Base-by-base conservation (phyloP, 768 basidiomycete species). In the Tulasnella sp. region DNA sequence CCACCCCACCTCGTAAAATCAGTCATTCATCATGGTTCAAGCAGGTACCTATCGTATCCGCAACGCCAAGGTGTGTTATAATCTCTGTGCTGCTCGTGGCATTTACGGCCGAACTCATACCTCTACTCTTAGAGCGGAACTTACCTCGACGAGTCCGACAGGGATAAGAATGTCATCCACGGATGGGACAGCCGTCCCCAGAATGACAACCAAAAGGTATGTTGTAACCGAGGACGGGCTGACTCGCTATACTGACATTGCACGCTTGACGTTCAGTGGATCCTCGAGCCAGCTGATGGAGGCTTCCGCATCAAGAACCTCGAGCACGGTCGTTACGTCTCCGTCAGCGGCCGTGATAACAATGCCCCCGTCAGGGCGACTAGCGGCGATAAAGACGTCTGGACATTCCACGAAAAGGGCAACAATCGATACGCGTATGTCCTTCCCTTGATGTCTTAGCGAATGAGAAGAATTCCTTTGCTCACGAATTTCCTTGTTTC, bases 201-300 rank as follows among this genome's bases (percentile, higher is more conserved):
- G 18, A 80, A 80, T 40, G 18, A 80, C 7, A 80, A 80, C 69
- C 79, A 80, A 46, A 44, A 80, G 79, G 79, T 80, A 8, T 18
- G 34, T 20, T 54, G 22, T 22, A 12, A 18, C n/a, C 34, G 11
- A 14, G 34, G 3, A n/a, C 31, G 3, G 5, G 34, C 20, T 24
- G 11, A 48, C 31, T 22, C 58, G 18, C 14, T 40, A 7, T 2
- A 9, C 24, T 42, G 22, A 37, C 60, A 34, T 6, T 79, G 16
- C 11, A 78, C 48, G 18, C 76, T 3, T 2, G 31, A 58, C 58
- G 40, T n/a, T 18, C 60, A 78, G 79, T 80, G 79, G 79, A 12
- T 8, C 8, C 28, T 80, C 69, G 73, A 75, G 69, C 20, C 6
- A 46, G n/a, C 41, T 40, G 46, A 24, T 46, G 18, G 24, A 44